phyloP scores from a whole-genome alignment of 2,329 filamentous ascomycete species.

The Paraconiothyrium sp. region DNA sequence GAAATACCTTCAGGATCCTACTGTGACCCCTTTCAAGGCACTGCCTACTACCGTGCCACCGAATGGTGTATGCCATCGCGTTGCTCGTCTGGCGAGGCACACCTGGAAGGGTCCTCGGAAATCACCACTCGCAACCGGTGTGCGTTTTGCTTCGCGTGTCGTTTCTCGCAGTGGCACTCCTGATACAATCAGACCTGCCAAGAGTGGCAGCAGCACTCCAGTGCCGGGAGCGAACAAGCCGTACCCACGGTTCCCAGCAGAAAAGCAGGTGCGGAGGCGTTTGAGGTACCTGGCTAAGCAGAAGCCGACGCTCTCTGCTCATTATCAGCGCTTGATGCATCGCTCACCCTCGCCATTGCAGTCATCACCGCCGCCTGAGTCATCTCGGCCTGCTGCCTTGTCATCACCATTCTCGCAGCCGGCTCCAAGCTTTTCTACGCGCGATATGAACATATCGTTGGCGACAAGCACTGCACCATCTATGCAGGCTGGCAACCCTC shows the following conservation, averaged over 20 bases:
- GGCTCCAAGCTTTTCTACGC: constrained; percentile 53
- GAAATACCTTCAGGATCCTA: constrained; percentile 71
- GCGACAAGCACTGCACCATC: constrained; percentile 61
- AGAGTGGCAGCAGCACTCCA: constrained; percentile 60
- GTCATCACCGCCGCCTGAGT: constrained; percentile 36
- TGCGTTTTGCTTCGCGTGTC: constrained; percentile 29
- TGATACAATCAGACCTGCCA: constrained; percentile 53
- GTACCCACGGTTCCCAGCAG: constrained; percentile 64
- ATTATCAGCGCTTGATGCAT: constrained; percentile 70
- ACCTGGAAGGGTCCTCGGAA: constrained; percentile 64
- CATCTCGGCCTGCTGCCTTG: constrained; percentile 51
- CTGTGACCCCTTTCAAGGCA: constrained; percentile 73
- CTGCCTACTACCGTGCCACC: constrained; percentile 70
- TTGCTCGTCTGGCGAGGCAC: constrained; percentile 68
- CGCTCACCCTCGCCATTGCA: constrained; percentile 69
- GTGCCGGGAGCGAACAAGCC: constrained; percentile 50
- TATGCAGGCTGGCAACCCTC: constrained; percentile 60
- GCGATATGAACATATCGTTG: constrained; percentile 62
- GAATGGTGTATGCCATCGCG: constrained; percentile 70
- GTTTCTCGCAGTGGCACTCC: constrained; percentile 50
- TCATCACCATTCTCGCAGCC: constrained; percentile 47
- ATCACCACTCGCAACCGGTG: constrained; percentile 33
- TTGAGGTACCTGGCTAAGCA: constrained; percentile 68
- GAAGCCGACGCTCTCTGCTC: constrained; percentile 69
- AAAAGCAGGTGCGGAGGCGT: constrained; percentile 66